These are phyloP conservation scores for Strobilomyces dryophilus DNA, from an alignment of 768 basidiomycete genomes.

Conservation along the genomic window DNA sequence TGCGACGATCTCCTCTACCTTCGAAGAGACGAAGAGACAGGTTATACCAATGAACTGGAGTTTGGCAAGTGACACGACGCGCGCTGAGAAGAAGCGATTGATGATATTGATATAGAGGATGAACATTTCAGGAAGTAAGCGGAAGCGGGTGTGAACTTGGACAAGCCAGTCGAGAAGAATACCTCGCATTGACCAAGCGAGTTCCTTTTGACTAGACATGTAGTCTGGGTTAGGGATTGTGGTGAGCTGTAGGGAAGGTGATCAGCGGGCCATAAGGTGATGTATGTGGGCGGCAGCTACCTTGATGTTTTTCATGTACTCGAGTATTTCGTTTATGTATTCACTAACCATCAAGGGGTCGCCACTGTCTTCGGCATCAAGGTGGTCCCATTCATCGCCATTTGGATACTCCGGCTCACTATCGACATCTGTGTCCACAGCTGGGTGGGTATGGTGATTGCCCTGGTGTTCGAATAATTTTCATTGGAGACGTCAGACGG, in stretches of 20 bases:
- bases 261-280: background rate
- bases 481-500: slow-evolving; percentile 57
- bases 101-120: slow-evolving; percentile 88
- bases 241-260: slow-evolving; percentile 41
- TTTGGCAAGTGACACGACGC: slow-evolving; percentile 62
- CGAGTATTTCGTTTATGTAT: slow-evolving; percentile 91
- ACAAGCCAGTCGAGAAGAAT: slow-evolving; percentile 93
- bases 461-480: slow-evolving; percentile 43
- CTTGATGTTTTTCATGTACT: slow-evolving; percentile 84
- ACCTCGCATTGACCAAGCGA: slow-evolving; percentile 87
- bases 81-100: slow-evolving; percentile 58
- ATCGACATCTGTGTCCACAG: slow-evolving; percentile 37
- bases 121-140: slow-evolving; percentile 83
- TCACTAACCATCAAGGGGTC: slow-evolving; percentile 98
- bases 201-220: slow-evolving; percentile 77
- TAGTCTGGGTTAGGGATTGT: slow-evolving; percentile 84
- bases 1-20: slow-evolving; percentile 90
- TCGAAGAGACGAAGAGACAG: slow-evolving; percentile 82
- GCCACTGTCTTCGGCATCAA: slow-evolving; percentile 86
- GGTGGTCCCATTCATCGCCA: slow-evolving; percentile 76
- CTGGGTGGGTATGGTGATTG: slow-evolving; percentile 29
- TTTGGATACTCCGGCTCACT: slow-evolving; percentile 62
- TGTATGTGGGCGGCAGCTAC: slow-evolving; percentile 36
- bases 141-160: slow-evolving; percentile 85
- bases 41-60: slow-evolving; percentile 90